Evolutionary conservation across 2,329 filamentous ascomycete species (phyloP).

Genomic region (Aspergillus thermomutatus): DNA sequence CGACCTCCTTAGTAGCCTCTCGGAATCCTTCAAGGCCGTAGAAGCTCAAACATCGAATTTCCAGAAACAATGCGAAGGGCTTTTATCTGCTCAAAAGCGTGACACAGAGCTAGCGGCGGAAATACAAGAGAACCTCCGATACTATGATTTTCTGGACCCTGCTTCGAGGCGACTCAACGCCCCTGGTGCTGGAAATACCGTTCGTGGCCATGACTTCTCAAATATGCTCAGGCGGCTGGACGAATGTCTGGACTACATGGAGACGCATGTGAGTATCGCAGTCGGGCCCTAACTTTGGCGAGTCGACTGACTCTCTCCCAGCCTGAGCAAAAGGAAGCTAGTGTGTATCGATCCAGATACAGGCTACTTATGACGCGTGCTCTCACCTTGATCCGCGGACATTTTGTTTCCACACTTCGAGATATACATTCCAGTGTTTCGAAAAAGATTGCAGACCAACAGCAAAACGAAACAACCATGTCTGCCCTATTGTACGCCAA

Average conservation of each 20-base stretch:
- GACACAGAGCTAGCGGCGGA: conserved; percentile 77
- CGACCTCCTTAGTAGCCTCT: conserved; percentile 71
- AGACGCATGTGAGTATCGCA: conserved; percentile 63
- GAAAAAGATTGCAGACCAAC: conserved; percentile 62
- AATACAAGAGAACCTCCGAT: conserved; percentile 85
- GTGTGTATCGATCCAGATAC: conserved; percentile 84
- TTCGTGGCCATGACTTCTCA: conserved; percentile 78
- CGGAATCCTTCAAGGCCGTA: conserved; percentile 81
- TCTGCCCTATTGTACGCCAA: conserved; percentile 69
- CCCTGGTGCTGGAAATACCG: conserved; percentile 80
- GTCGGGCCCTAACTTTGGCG: neutral
- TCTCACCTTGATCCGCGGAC: conserved; percentile 63
- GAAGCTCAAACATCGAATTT: conserved; percentile 91
- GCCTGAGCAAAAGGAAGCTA: conserved; percentile 81
- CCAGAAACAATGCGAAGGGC: conserved; percentile 83
- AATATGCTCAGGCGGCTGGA: conserved; percentile 87
- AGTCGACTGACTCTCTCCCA: conserved; percentile 35
- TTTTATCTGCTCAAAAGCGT: conserved; percentile 76
- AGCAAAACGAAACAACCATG: conserved; percentile 68
- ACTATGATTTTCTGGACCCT: conserved; percentile 89
- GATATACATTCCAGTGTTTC: conserved; percentile 62
- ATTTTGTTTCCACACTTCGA: conserved; percentile 61
- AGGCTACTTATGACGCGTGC: conserved; percentile 71
- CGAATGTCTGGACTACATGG: conserved; percentile 90
- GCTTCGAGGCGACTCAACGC: conserved; percentile 88